These are phyloP conservation scores for Petunia hybrid DNA, from an alignment of 305 asterid genomes.

Conservation along the genomic window DNA sequence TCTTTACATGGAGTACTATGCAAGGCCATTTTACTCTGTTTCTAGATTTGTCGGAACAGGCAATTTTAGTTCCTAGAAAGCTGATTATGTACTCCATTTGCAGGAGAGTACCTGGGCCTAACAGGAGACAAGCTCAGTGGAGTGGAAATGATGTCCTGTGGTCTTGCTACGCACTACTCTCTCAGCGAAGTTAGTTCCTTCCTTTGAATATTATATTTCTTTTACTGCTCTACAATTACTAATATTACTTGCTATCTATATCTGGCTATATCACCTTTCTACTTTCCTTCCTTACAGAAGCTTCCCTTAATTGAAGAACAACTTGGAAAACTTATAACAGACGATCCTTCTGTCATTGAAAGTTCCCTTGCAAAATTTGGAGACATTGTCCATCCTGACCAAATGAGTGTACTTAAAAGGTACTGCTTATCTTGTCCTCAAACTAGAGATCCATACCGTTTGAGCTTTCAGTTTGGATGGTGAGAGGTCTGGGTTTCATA, in stretches of 20 bases:
- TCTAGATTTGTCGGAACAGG: background rate
- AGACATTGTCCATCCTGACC: slow-evolving; percentile 63
- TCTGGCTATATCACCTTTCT: slow-evolving; percentile 24
- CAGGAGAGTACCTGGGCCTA: slow-evolving; percentile 91
- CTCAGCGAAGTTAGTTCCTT: slow-evolving; percentile 48
- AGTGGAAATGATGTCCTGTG: slow-evolving; percentile 86
- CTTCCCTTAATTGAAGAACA: slow-evolving; percentile 80
- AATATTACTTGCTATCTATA: background rate
- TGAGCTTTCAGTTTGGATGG: background rate
- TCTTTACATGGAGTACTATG: background rate
- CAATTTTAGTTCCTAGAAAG: background rate
- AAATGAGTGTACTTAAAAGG: slow-evolving; percentile 72
- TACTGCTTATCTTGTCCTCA: slow-evolving; percentile 36
- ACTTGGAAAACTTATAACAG: slow-evolving; percentile 70
- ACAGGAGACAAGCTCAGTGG: slow-evolving; percentile 88
- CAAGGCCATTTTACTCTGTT: background rate
- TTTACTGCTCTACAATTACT: background rate
- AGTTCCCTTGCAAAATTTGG: slow-evolving; percentile 64
- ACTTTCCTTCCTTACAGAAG: slow-evolving; percentile 53
- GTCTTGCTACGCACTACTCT: slow-evolving; percentile 91
- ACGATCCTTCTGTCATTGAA: slow-evolving; percentile 84
- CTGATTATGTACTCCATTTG: slow-evolving; percentile 20
- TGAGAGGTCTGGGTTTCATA: background rate
- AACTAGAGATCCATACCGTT: slow-evolving; percentile 1
- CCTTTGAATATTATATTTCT: background rate